Conservation (phyloP, 2,329 filamentous ascomycete genomes). For the Colletotrichum tanaceti region DNA sequence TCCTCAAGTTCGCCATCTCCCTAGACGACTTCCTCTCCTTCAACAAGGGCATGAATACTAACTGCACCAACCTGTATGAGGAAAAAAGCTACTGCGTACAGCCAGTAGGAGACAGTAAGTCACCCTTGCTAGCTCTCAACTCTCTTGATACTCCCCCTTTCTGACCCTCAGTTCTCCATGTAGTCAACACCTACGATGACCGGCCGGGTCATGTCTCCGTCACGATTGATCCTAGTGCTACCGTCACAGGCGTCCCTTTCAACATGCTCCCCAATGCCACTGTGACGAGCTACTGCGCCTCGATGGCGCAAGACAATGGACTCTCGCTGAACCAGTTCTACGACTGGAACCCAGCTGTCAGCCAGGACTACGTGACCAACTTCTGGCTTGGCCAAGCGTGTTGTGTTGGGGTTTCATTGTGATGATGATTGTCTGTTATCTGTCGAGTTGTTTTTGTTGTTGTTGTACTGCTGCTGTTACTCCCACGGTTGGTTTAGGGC, state of each 20-base stretch:
- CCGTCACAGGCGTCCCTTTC: constrained; percentile 35
- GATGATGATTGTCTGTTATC: too few species aligned
- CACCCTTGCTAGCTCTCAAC: too few species aligned
- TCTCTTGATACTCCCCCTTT: too few species aligned
- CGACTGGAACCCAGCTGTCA: constrained; percentile 42
- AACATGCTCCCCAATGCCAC: constrained; percentile 36
- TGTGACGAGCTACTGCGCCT: constrained; percentile 27
- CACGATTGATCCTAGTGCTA: constrained; percentile 30
- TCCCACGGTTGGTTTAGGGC: too few species aligned
- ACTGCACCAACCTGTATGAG: constrained; percentile 51
- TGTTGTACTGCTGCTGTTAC: too few species aligned
- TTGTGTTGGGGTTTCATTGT: constrained; percentile 42
- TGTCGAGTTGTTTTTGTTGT: too few species aligned
- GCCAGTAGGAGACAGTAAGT: constrained; percentile 46
- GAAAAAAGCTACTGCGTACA: constrained; percentile 50
- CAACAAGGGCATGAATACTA: constrained; percentile 48
- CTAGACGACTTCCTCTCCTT: constrained; percentile 50
- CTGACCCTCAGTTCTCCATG: too few species aligned
- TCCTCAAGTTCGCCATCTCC: constrained; percentile 47
- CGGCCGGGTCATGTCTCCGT: constrained; percentile 17
- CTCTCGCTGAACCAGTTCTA: constrained; percentile 39
- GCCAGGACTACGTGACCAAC: constrained; percentile 43
- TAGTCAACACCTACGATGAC: constrained; percentile 9
- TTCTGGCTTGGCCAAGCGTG: constrained; percentile 45
- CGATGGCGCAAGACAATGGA: constrained; percentile 22